Base-by-base conservation (phyloP, 768 basidiomycete genomes). In the Kwoniella dendrophila region DNA sequence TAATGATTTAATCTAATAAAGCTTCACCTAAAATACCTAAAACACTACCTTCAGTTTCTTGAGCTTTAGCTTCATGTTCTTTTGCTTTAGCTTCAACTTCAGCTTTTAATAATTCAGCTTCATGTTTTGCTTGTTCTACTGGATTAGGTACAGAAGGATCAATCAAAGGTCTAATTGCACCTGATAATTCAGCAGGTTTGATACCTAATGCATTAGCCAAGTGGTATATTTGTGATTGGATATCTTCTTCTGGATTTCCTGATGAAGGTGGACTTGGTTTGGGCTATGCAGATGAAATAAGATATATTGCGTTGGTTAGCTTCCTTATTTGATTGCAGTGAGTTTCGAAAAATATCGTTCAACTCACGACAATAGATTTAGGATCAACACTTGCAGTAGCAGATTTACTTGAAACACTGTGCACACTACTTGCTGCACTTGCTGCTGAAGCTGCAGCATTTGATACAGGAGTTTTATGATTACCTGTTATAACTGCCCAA, bases 1-100 rank as follows among this genome's bases (percentile, higher is more conserved):
- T 22, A 36, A 8, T 41, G 29, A 26, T 24, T 51, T 70, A 78
- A 62, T 78, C 77, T 44, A 78, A 65, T 43, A 78, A 55, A 7
- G 70, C 74, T 59, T 78, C 77, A 36, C 73, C 73, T 32, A 78
- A 45, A n/a, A 74, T 54, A 38, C 63, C 69, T 33, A 78, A 56
- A 1, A 78, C 43, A 16, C 72, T 56, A 5, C 64, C 70, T 41
- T 67, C 71, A 66, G 62, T 53, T 18, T 82, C 80, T 45, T 84
- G 1, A 85, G 86, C 75, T 90, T 84, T 2, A 85, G 86, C 74
- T 90, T 90, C 8, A 87, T 86, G 1, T 88, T 90, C 71, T 88
- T 91, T 83, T 86, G 85, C 75, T 88, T 93, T 56, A 88, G 82
- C 65, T 55, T 67, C 66, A 14, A 68, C 29, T 55, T 73, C 59